Conservation (phyloP, 306 rosid species). For the Argentina anserina region DNA sequence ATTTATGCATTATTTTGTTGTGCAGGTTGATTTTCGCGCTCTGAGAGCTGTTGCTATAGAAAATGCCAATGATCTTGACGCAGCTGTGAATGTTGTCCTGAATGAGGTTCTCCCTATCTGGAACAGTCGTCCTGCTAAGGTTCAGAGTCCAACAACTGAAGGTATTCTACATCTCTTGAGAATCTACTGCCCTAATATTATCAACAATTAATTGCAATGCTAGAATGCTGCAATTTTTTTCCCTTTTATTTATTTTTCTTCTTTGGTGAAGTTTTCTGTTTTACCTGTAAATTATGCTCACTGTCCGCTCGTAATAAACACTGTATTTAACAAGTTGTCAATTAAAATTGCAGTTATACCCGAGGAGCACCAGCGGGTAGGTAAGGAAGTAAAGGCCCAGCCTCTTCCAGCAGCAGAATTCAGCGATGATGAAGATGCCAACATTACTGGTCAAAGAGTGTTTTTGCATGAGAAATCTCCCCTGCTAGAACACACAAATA, state of each 20-base stretch:
- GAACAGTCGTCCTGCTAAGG: slow-evolving; percentile 11
- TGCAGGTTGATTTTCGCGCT: slow-evolving; percentile 64
- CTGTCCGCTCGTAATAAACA: background rate
- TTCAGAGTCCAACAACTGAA: slow-evolving; percentile 14
- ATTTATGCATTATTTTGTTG: background rate
- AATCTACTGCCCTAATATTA: background rate
- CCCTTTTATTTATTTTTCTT: background rate
- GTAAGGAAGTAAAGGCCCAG: slow-evolving; percentile 16
- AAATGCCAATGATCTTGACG: slow-evolving; percentile 62
- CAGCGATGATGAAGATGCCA: slow-evolving; percentile 15
- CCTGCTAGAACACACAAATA: slow-evolving; percentile 13
- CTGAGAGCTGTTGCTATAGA: slow-evolving; percentile 89
- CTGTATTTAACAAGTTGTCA: slow-evolving; percentile 2
- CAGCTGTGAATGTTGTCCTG: slow-evolving; percentile 58
- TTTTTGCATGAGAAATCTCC: slow-evolving; percentile 4
- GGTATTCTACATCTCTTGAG: slow-evolving; percentile 3
- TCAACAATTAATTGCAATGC: background rate
- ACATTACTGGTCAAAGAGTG: slow-evolving; percentile 3
- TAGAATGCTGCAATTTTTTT: background rate
- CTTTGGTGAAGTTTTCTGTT: too few relatives aligned
- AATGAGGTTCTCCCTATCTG: slow-evolving; percentile 58
- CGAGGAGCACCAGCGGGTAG: slow-evolving; percentile 20
- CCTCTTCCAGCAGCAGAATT: slow-evolving; percentile 19
- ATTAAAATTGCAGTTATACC: slow-evolving; percentile 36
- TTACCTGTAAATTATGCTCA: background rate